These are phyloP conservation scores for Echria macrotheca DNA, from an alignment of 495 filamentous ascomycete genomes.

Conservation along the genomic window DNA sequence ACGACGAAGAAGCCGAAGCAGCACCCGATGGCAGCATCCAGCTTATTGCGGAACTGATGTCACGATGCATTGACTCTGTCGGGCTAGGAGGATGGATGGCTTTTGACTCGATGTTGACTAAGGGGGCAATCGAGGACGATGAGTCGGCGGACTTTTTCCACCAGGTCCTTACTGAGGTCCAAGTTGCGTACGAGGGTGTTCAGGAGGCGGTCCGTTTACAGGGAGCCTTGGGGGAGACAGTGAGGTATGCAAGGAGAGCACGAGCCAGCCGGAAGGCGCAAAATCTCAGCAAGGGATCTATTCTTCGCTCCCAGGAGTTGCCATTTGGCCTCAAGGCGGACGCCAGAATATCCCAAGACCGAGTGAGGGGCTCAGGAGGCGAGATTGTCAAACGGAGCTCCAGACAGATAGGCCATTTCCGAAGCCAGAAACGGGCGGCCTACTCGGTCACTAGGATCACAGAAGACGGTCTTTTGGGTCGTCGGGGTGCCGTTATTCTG, in stretches of 20 bases:
- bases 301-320: slow-evolving; percentile 27
- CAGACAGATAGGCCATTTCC: slow-evolving; percentile 66
- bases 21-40: slow-evolving; percentile 51
- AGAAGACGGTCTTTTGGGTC: slow-evolving; percentile 24
- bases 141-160: slow-evolving; percentile 58
- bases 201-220: slow-evolving; percentile 66
- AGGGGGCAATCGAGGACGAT: slow-evolving; percentile 30
- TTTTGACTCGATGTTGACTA: slow-evolving; percentile 46
- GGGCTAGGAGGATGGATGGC: slow-evolving; percentile 77
- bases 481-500: neutral
- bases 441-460: slow-evolving; percentile 76
- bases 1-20: slow-evolving; percentile 50
- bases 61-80: slow-evolving; percentile 75
- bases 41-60: slow-evolving; percentile 62
- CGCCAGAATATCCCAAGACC: slow-evolving; percentile 43
- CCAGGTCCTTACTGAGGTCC: slow-evolving; percentile 67
- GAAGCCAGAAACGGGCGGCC: slow-evolving; percentile 64
- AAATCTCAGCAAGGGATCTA: slow-evolving; percentile 14
- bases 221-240: slow-evolving; percentile 62
- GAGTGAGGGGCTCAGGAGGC: slow-evolving; percentile 56
- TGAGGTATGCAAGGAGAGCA: slow-evolving; percentile 55
- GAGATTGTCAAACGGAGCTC: slow-evolving; percentile 57
- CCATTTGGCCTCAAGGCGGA: slow-evolving; percentile 70
- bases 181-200: slow-evolving; percentile 68
- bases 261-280: slow-evolving; percentile 19